Conservation (phyloP, 2,329 filamentous ascomycete species). For the Raffaelea deltoideospora region DNA sequence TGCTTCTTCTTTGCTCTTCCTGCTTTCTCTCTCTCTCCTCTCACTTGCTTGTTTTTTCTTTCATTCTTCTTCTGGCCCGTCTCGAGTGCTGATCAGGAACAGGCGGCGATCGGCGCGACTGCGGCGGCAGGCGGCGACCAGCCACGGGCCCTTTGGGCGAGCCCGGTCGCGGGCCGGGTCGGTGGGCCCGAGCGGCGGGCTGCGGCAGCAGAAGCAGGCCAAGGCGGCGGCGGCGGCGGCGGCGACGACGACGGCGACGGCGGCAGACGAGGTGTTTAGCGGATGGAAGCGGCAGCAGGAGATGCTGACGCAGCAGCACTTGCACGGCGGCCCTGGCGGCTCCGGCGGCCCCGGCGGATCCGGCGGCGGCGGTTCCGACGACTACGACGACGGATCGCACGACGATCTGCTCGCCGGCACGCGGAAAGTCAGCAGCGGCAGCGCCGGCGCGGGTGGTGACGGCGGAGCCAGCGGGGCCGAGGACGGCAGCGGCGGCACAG, state of each 20-base stretch:
- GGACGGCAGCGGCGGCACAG: background rate
- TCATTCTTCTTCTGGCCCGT: no score
- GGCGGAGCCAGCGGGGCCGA: slow-evolving; percentile 2
- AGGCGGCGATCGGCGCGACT: slow-evolving; percentile 34
- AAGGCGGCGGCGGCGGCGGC: slow-evolving; percentile 33
- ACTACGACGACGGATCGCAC: no score
- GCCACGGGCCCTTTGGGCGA: slow-evolving; percentile 47
- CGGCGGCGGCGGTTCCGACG: slow-evolving; percentile 17
- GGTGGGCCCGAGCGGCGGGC: slow-evolving; percentile 4
- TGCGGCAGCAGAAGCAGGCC: slow-evolving; percentile 11
- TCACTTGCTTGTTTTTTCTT: slow-evolving; percentile 4
- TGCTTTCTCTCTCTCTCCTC: background rate
- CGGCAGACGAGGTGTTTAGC: slow-evolving; percentile 46
- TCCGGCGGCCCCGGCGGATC: slow-evolving; percentile 12
- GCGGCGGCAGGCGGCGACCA: slow-evolving; percentile 31
- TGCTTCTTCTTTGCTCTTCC: background rate
- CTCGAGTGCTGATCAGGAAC: slow-evolving; percentile 16
- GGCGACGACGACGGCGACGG: slow-evolving; percentile 38
- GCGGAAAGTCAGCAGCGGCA: slow-evolving; percentile 11
- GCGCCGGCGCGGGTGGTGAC: slow-evolving; percentile 7
- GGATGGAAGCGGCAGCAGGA: slow-evolving; percentile 37
- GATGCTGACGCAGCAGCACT: slow-evolving; percentile 2
- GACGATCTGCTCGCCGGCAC: no score
- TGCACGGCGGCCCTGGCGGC: slow-evolving; percentile 6
- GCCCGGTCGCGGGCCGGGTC: slow-evolving; percentile 31